Base-by-base conservation (phyloP, 139 green algal species). In the Coelastrella sp. region DNA sequence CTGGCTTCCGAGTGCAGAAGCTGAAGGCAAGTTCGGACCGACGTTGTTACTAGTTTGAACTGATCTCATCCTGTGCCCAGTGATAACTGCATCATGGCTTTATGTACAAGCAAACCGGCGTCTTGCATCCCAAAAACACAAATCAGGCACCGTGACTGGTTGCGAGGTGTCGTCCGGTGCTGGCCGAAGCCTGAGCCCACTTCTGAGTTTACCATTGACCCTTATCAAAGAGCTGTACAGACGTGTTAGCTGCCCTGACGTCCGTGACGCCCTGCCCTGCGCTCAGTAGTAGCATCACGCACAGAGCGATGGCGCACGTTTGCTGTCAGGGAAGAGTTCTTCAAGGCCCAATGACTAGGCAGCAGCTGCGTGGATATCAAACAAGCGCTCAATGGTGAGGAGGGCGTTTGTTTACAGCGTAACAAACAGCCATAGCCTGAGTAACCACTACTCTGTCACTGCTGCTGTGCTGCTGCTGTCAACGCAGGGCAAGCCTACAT, bases 151-250 rank as follows among this genome's bases (percentile, higher is more conserved):
- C 32, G 32, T 47, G 32, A 47, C 32, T 47, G 32, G 32, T 47
- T 47, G 32, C 32, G 32, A 47, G 32, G 32, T 47, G 32, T 47
- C 32, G 32, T 47, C 32, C 32, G 32, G 32, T 47, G 32, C 32
- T 47, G 32, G 32, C 32, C 32, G 32, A 47, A 47, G 32, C 32
- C 32, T 47, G 32, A 47, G 32, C 32, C 32, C 32, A 47, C 32
- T 47, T 47, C 32, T 47, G 32, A 47, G 32, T 47, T 47, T 47
- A 47, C 32, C 1, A 47, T 47, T 47, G 32, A 47, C 32, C 32
- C 32, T 19, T 71, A 19, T 71, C 61, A 71, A 71, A 71, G 61
- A 71, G 87, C 14, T 92, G 23, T n/a, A 84, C 76, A 47, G 82
- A 86, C 84, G 90, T 91, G 73, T 19, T 71, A n/a, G 56, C 47